A percentile compares a stretch with the other conserved stretches of the same genome.
Conservation (phyloP, 768 basidiomycete genomes). For the Steccherinum ochraceum region DNA sequence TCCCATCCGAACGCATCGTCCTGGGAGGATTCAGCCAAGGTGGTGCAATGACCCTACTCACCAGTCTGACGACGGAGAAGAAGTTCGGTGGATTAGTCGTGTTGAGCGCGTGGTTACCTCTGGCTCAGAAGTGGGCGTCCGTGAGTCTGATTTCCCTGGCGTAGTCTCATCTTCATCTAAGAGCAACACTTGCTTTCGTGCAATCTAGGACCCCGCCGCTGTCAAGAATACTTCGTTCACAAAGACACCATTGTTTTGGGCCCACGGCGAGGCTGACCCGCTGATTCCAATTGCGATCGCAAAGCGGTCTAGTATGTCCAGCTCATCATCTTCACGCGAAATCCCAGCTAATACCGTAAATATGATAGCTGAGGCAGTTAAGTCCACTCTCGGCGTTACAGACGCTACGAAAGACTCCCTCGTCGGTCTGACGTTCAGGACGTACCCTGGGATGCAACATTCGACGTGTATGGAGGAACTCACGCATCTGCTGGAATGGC, state of each 20-base stretch:
- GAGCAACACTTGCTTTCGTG: not conserved
- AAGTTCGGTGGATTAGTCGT: constrained; percentile 67
- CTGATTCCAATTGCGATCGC: constrained; percentile 58
- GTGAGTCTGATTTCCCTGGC: constrained; percentile 46
- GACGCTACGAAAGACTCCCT: too few species aligned
- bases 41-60: constrained; percentile 70
- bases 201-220: not conserved
- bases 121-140: constrained; percentile 57
- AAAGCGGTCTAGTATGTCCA: constrained; percentile 31
- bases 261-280: constrained; percentile 72
- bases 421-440: constrained; percentile 59
- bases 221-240: constrained; percentile 16
- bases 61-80: constrained; percentile 59
- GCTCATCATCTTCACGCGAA: not conserved
- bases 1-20: constrained; percentile 64
- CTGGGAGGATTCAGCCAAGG: constrained; percentile 91
- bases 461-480: constrained; percentile 59
- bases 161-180: constrained; percentile 2
- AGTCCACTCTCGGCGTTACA: too few species aligned
- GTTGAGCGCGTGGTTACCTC: constrained; percentile 76
- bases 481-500: constrained; percentile 63
- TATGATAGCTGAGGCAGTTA: too few species aligned
- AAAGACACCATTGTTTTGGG: constrained; percentile 78
- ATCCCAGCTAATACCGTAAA: too few species aligned
- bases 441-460: constrained; percentile 66